Base-by-base conservation (phyloP, 441 rosid species). In the Pelargonium fulgidum region DNA sequence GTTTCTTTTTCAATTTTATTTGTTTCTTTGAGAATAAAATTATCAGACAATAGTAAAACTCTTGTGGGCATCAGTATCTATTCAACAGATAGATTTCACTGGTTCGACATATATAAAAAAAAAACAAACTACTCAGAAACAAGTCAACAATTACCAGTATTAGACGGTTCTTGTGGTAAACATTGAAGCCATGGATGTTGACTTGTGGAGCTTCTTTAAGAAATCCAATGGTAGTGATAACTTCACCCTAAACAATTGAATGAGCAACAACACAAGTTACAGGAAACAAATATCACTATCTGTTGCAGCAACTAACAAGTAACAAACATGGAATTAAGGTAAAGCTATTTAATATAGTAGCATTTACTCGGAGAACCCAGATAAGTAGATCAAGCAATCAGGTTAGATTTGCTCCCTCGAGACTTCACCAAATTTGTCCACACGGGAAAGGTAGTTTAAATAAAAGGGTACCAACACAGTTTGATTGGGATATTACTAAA, bases 151-250 rank as follows among this genome's bases (percentile, higher is more conserved):
- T 70, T 78, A 90, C 99, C 92, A 86, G 81, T 73, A 94, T 89
- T 47, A 94, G 82, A 66, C 97, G 97, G 80, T 94, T 94, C 81
- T 87, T 94, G 82, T 91, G 92, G 77, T 91, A 94, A 68, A 94
- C 83, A 70, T 85, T 90, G 83, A 94, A 94, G 68, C 98, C 99
- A 67, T 85, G 91, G 72, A 90, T 63, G 70, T 74, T 80, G 62
- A 89, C 76, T 33, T 78, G 80, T 7, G 99, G 99, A 80, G 97
- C 93, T 78, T 92, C 97, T 79, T 94, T 92, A 66, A 90, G 70
- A 85, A 94, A 94, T 48, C 99, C 99, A 63, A 94, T 90, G 20
- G 98, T 94, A 62, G 97, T 91, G 54, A 90, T 73, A 50, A 89
- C 92, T 66, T 71, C 66, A 75, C 88, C 92, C 99, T 94, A 85